Evolutionary conservation across 495 filamentous ascomycete species (phyloP).

Genomic region (Aspergillus nanangensis): DNA sequence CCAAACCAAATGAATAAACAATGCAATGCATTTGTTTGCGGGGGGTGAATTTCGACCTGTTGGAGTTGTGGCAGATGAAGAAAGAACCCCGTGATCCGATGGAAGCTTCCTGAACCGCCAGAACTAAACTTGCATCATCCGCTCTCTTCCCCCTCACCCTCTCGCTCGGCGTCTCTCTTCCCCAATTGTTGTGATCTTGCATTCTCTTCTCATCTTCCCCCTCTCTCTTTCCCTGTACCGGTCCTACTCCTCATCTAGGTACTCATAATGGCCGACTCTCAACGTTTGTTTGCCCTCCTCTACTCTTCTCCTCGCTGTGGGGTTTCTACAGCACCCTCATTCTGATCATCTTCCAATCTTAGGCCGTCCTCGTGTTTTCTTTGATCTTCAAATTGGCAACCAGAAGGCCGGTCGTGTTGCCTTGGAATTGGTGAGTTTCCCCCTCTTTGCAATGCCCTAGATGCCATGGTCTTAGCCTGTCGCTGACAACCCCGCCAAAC

Average conservation of each 20-base stretch:
- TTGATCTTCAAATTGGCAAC: constrained; percentile 79
- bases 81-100: constrained; percentile 17
- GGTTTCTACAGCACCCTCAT: constrained; percentile 1
- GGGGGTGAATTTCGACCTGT: too few relatives aligned
- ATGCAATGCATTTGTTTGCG: too few relatives aligned
- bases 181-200: constrained; percentile 4
- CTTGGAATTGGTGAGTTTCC: constrained; percentile 68
- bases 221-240: constrained; percentile 3
- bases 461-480: neutral
- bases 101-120: constrained; percentile 44
- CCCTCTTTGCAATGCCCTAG: neutral
- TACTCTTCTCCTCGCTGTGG: too few relatives aligned
- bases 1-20: too few relatives aligned
- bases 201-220: constrained; percentile 3
- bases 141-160: constrained; percentile 6
- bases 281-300: constrained; percentile 24
- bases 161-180: constrained; percentile 1
- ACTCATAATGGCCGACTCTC: constrained; percentile 32
- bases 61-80: too few relatives aligned
- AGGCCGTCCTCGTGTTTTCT: constrained; percentile 73
- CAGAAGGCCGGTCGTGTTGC: constrained; percentile 67
- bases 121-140: constrained; percentile 1
- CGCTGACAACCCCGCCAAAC: constrained; percentile 17
- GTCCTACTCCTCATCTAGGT: constrained; percentile 8
- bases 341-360: constrained; percentile 15